Evolutionary conservation across 1,284 basidiomycete genomes (phyloP), one percentile per base, ranked within the genome.

Genomic region (Neolentinus lepideus): DNA sequence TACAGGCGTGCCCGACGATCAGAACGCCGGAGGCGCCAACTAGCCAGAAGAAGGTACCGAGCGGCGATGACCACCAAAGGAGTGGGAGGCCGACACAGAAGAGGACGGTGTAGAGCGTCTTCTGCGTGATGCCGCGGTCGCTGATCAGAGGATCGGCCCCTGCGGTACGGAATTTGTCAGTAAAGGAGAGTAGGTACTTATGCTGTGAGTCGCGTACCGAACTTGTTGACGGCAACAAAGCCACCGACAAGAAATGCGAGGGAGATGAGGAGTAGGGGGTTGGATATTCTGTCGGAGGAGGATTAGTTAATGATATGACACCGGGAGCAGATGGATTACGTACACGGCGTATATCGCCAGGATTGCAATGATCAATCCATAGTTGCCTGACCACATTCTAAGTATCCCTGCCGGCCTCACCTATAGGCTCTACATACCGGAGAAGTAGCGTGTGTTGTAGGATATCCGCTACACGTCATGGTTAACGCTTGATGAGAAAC

Each of bases 371-470:
- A 98, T 81, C 64, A 97, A 72, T 45, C 85, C 83, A 73, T 98
- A 98, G 74, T 98, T 98, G 61, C 90, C 87, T 85, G 64, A 47
- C 19, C 12, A 45, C 16, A 8, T 26, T 25, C 36, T 50, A 12
- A 52, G 51, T 21, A 36, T 52, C 27, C 6, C n/a, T 50, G 12
- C 22, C 12, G 14, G 6, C 12, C 6, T 6, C 47, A 6, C 27
- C 36, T 29, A 52, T 11, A 52, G 43, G 27, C n/a, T 35, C 21
- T 45, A 60, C 70, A 59, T 59, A 84, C 85, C 90, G 57, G 90
- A 93, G 72, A 93, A 94, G 73, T 94, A 94, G 56, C 90, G 86
- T 46, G 94, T 94, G 76, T 97, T 98, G 77, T 96, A 94, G 38
- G 92, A 92, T 80, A 96, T 90, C 58, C 94, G 83, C 90, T 92